Conservation (phyloP, 108 stramenopile genomes). For the Epithemia pelagica region DNA sequence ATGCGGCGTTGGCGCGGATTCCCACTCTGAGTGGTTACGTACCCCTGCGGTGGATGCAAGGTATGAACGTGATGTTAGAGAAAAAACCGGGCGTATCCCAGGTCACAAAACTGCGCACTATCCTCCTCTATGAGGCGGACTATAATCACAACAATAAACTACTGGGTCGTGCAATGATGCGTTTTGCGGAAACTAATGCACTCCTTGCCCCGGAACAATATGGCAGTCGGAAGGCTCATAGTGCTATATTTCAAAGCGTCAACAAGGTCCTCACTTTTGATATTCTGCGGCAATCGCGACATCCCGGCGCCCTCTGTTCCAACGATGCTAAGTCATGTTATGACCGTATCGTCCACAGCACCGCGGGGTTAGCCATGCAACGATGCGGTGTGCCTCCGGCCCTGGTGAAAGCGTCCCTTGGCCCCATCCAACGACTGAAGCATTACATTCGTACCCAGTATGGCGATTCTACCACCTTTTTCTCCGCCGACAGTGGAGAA, state of each 20-base stretch:
- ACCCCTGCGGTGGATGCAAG: background rate
- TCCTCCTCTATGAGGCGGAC: slow-evolving; percentile 16
- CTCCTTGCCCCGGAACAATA: background rate
- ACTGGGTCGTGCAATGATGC: slow-evolving; percentile 4
- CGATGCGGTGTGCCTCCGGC: slow-evolving; percentile 1
- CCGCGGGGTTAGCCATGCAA: slow-evolving; percentile 5
- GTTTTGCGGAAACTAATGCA: background rate
- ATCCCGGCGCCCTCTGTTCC: background rate
- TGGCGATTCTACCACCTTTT: slow-evolving; percentile 1
- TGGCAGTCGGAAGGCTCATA: background rate
- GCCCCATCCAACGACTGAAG: slow-evolving; percentile 7
- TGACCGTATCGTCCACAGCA: slow-evolving; percentile 14
- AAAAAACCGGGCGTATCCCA: background rate
- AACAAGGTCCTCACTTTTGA: slow-evolving; percentile 7
- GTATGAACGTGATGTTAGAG: slow-evolving; percentile 5
- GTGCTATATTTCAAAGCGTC: background rate
- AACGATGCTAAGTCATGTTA: slow-evolving; percentile 21
- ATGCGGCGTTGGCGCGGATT: background rate
- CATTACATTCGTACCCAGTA: slow-evolving; percentile 13
- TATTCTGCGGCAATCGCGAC: background rate
- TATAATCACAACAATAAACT: slow-evolving; percentile 16
- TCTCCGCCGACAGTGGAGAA: background rate
- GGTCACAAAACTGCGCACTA: slow-evolving; percentile 10
- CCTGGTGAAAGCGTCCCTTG: background rate
- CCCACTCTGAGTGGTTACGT: background rate